Evolutionary conservation across 2,329 filamentous ascomycete genomes (phyloP), one percentile per base, ranked within the genome.

Genomic region (Onygena corvina): DNA sequence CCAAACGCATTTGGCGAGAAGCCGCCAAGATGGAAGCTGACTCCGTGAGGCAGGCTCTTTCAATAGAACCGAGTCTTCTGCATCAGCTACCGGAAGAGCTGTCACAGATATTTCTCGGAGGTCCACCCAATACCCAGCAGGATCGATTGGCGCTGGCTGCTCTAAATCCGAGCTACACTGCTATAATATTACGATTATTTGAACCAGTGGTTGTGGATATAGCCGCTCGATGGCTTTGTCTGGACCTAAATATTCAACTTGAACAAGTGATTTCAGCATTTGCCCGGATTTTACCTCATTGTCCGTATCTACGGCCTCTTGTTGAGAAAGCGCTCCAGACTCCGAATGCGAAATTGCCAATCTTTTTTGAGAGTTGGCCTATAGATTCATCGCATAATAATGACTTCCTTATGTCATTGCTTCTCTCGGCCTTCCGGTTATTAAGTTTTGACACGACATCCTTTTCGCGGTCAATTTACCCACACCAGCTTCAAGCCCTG

Each of bases 211-310:
- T 92, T 59, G 79, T 86, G 58, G 89, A 95, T 65, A 73, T 93
- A 46, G 86, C 84, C 66, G 84, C 87, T 53, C 75, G 84, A 71
- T 94, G 87, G 87, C 71, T 84, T 46, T 57, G 58, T 30, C 27
- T 50, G 11, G 60, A 68, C 54, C 54, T 59, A 44, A 56, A 63
- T 46, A 52, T 57, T 49, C 62, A 67, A 54, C 60, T 58, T 53
- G 56, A 64, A 51, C 61, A 60, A 52, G 62, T 83, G 47, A 75
- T 90, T 54, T 76, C 81, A 50, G 83, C 85, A 27, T 84, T 94
- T 68, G 83, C 85, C 53, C 77, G 84, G 60, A 75, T 94, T 54
- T 65, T 95, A 58, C 86, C 87, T 14, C 82, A 92, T 71, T 84
- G 85, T 56, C 84, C 87, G 46, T 80, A 90, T 61, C 73, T 96